phyloP scores from a whole-genome alignment of 1,284 basidiomycete genomes.

The Ganoderma meredithae region DNA sequence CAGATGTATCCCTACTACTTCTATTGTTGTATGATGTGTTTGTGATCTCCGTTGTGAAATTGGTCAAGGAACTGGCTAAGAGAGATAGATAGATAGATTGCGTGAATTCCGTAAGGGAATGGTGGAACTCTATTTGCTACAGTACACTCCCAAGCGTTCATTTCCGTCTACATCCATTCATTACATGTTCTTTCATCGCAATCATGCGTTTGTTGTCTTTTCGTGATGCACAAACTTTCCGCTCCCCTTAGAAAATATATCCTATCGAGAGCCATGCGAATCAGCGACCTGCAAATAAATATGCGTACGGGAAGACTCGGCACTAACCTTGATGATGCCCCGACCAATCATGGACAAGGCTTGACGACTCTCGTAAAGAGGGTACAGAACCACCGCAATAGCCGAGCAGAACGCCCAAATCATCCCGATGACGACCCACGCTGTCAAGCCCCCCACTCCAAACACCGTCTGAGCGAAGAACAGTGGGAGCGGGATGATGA shows the following conservation, averaged over 20 bases:
- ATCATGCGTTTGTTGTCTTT: slow-evolving; percentile 3
- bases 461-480: slow-evolving; percentile 84
- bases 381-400: slow-evolving; percentile 82
- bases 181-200: not conserved
- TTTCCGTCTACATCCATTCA: not conserved
- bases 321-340: slow-evolving; percentile 69
- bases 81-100: not conserved
- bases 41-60: not conserved
- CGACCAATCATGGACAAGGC: slow-evolving; percentile 65
- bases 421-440: slow-evolving; percentile 83
- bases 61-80: not conserved
- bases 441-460: slow-evolving; percentile 70
- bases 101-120: not conserved
- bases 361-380: slow-evolving; percentile 81
- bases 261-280: slow-evolving; percentile 11
- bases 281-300: not conserved
- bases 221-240: slow-evolving; percentile 48
- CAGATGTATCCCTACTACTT: slow-evolving; percentile 29
- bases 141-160: not conserved
- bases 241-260: slow-evolving; percentile 54
- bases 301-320: too few relatives aligned
- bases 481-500: slow-evolving; percentile 83
- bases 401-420: slow-evolving; percentile 84
- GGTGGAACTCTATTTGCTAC: not conserved
- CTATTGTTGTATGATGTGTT: slow-evolving; percentile 27